Conservation (phyloP, 805 yeast genomes). For the Starmerella bacillaris region DNA sequence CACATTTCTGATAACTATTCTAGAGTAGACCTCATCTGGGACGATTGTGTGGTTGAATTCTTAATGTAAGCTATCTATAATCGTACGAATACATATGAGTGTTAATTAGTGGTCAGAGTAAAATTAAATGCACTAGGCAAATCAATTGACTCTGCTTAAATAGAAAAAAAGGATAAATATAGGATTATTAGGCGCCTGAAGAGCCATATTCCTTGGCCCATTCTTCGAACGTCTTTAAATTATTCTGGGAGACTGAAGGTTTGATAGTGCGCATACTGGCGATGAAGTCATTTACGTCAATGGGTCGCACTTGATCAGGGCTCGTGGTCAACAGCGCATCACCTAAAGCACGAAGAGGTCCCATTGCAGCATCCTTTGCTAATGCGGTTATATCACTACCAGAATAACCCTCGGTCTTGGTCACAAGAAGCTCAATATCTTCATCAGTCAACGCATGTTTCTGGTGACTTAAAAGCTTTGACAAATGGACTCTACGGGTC, state of each 20-base stretch:
- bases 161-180: background rate
- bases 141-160: too few species aligned
- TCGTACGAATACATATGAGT: too few species aligned
- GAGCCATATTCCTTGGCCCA: slow-evolving; percentile 84
- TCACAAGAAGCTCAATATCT: slow-evolving; percentile 44
- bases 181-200: slow-evolving; percentile 61
- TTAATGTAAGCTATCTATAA: too few species aligned
- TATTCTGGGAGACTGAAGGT: slow-evolving; percentile 76
- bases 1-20: too few species aligned
- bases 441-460: slow-evolving; percentile 46
- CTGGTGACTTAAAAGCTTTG: slow-evolving; percentile 50
- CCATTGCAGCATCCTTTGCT: slow-evolving; percentile 97
- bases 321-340: slow-evolving; percentile 55
- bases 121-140: too few species aligned
- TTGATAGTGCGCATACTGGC: slow-evolving; percentile 61
- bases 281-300: slow-evolving; percentile 53
- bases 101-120: too few species aligned
- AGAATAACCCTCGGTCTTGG: slow-evolving; percentile 65
- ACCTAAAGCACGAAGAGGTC: slow-evolving; percentile 79
- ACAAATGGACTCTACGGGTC: slow-evolving; percentile 56
- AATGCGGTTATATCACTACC: slow-evolving; percentile 85
- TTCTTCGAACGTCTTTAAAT: slow-evolving; percentile 59
- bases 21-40: too few species aligned
- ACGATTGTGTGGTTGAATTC: too few species aligned
- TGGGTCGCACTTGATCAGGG: slow-evolving; percentile 61